phyloP scores from a whole-genome alignment of 371 early-diverging fungal genomes.

The Nematocida sp. region DNA sequence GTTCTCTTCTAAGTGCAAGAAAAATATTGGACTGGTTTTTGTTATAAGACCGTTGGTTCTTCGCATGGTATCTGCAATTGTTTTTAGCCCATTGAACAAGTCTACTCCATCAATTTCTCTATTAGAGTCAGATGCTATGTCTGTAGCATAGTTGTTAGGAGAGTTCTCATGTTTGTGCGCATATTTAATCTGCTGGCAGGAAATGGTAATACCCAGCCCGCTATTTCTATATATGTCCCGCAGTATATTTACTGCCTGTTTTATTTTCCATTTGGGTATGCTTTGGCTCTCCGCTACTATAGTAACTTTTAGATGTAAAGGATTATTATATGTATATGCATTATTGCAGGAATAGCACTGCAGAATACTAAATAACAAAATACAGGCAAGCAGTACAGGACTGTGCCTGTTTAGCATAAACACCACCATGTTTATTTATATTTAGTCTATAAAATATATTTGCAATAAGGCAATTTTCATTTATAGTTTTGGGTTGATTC shows the following conservation, averaged over 20 bases:
- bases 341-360: too few relatives aligned
- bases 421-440: too few relatives aligned
- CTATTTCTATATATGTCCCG: slow-evolving; percentile 1
- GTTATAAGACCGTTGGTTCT: neutral
- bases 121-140: slow-evolving; percentile 2
- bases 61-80: neutral
- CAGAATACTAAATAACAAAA: too few relatives aligned
- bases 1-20: neutral
- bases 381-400: too few relatives aligned
- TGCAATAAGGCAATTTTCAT: too few relatives aligned
- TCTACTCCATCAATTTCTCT: slow-evolving; percentile 2
- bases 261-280: slow-evolving; percentile 14
- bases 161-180: neutral
- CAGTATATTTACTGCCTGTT: neutral
- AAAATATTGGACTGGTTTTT: neutral
- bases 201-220: neutral
- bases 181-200: neutral
- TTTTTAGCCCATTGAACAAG: slow-evolving; percentile 10
- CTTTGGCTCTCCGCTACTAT: neutral
- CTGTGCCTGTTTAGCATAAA: too few relatives aligned
- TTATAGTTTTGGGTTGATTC: too few relatives aligned
- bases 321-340: too few relatives aligned
- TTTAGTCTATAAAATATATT: too few relatives aligned
- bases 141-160: neutral
- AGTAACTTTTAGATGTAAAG: neutral